These are phyloP conservation scores for Pezicula neosporulosa DNA, from an alignment of 2,329 filamentous ascomycete genomes.

Conservation along the genomic window DNA sequence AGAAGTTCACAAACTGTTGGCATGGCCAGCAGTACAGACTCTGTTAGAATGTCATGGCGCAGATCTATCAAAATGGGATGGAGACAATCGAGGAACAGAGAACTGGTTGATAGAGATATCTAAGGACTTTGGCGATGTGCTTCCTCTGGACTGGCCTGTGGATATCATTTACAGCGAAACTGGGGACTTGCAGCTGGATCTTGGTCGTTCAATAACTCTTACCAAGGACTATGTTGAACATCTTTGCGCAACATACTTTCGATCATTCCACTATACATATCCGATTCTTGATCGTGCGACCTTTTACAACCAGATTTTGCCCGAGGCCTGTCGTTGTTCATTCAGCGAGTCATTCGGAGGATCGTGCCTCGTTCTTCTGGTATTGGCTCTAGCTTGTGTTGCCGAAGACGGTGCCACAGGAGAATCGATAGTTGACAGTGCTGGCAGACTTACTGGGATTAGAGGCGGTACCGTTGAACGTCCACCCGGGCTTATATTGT, in stretches of 20 bases:
- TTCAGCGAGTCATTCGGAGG: background rate
- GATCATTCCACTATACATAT: background rate
- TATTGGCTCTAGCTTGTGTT: constrained; percentile 1
- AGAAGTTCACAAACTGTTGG: background rate
- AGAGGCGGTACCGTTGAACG: background rate
- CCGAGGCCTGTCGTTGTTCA: background rate
- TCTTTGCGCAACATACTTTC: background rate
- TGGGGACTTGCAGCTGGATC: background rate
- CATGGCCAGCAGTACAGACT: background rate
- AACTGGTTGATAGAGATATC: background rate
- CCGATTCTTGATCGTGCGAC: background rate
- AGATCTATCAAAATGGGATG: background rate
- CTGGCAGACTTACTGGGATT: background rate
- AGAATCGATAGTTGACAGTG: background rate
- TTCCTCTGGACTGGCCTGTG: background rate
- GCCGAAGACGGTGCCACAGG: background rate
- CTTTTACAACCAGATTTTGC: background rate
- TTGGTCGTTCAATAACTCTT: background rate
- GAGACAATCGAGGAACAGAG: background rate
- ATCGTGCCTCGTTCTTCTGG: background rate
- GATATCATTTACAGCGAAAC: background rate
- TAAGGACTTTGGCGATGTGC: background rate
- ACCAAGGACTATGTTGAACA: background rate
- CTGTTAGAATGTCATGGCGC: background rate
- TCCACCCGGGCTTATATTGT: background rate